phyloP scores from a whole-genome alignment of 768 basidiomycete genomes.

The Terana coerulea region DNA sequence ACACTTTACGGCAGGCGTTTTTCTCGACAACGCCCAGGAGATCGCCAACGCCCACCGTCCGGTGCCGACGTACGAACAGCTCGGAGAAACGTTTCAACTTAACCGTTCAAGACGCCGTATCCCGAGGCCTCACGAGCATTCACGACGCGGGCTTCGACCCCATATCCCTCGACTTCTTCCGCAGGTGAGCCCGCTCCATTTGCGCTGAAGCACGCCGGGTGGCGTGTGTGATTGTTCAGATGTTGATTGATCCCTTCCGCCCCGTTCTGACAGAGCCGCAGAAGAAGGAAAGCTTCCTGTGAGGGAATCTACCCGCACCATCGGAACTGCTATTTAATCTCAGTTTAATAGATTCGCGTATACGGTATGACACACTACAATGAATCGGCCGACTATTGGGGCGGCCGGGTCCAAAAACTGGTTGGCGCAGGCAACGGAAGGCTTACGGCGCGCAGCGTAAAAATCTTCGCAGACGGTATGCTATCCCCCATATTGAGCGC shows the following conservation, averaged over 20 bases:
- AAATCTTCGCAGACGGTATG: conserved; percentile 73
- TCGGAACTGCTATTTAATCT: conserved; percentile 13
- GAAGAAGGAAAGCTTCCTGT: conserved; percentile 36
- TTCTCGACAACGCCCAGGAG: conserved; percentile 86
- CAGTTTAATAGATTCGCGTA: conserved; percentile 53
- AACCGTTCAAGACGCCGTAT: conserved; percentile 64
- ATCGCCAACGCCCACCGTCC: conserved; percentile 53
- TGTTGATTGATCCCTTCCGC: neutral
- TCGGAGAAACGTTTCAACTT: conserved; percentile 56
- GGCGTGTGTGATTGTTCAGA: neutral
- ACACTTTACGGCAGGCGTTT: conserved; percentile 47
- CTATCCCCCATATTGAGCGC: neutral
- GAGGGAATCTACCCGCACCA: neutral
- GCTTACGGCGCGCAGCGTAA: conserved; percentile 70
- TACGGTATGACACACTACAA: conserved; percentile 77
- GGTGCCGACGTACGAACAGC: conserved; percentile 56
- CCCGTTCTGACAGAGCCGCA: conserved; percentile 48
- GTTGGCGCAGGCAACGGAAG: conserved; percentile 56
- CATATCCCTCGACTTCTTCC: conserved; percentile 70
- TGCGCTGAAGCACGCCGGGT: neutral
- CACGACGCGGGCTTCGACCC: conserved; percentile 82
- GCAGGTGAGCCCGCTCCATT: conserved; percentile 39
- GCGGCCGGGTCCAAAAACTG: conserved; percentile 54
- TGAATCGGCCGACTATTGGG: conserved; percentile 68
- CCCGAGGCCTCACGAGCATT: conserved; percentile 73